Evolutionary conservation across 192 early-diverging fungal genomes (phyloP).

Genomic region (Podila minutissima): DNA sequence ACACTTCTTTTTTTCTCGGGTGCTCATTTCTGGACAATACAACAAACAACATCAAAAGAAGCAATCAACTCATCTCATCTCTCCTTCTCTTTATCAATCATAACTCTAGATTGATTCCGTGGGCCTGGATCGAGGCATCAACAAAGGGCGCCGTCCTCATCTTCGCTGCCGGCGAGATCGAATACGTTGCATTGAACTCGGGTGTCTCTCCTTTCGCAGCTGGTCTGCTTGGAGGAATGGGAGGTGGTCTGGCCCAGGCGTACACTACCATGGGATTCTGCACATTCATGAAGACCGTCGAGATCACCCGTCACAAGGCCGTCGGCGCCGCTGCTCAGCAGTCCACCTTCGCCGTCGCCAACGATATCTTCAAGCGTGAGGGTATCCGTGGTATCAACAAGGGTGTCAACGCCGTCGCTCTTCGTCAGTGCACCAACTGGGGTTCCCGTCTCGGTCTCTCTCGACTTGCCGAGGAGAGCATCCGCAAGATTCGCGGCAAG

Average conservation of each 20-base stretch:
- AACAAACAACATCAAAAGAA: neutral
- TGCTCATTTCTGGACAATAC: too few relatives aligned
- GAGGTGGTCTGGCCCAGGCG: conserved; percentile 93
- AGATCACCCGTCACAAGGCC: conserved; percentile 95
- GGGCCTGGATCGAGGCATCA: conserved; percentile 71
- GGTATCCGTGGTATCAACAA: conserved; percentile 98
- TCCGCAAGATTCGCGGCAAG: conserved; percentile 66
- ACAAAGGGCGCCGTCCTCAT: conserved; percentile 72
- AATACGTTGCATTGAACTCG: conserved; percentile 59
- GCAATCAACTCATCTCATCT: neutral
- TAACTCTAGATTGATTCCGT: conserved; percentile 60
- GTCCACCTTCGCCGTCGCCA: conserved; percentile 87
- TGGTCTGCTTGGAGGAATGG: conserved; percentile 95
- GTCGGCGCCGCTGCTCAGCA: conserved; percentile 60
- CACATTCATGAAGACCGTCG: conserved; percentile 99
- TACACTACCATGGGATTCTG: conserved; percentile 99
- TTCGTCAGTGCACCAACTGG: conserved; percentile 99
- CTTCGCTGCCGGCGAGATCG: conserved; percentile 70
- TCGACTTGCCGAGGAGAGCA: conserved; percentile 76
- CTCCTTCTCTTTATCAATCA: neutral
- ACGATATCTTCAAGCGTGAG: conserved; percentile 91
- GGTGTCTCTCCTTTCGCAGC: conserved; percentile 70
- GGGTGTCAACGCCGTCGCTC: conserved; percentile 97
- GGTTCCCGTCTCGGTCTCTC: conserved; percentile 94
- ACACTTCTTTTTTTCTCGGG: too few relatives aligned